Conservation (phyloP, 495 filamentous ascomycete species). For the Beverwykella pulmonaria region DNA sequence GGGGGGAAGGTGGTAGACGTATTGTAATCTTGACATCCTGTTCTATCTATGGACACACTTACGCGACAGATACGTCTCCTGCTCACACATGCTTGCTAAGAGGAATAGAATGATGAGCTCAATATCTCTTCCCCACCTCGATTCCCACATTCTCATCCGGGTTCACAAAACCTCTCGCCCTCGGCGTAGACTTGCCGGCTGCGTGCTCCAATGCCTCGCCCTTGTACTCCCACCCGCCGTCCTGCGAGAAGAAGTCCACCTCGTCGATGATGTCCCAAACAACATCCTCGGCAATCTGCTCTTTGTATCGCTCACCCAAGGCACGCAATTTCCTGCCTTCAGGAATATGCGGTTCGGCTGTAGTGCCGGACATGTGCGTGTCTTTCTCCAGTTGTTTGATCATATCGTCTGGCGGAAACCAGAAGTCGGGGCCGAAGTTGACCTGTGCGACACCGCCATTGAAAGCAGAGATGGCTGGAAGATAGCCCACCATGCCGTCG, state of each 20-base stretch:
- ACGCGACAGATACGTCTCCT: not conserved
- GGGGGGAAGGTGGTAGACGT: no score
- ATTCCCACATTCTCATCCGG: slow-evolving; percentile 38
- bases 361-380: slow-evolving; percentile 54
- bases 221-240: slow-evolving; percentile 53
- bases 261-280: slow-evolving; percentile 91
- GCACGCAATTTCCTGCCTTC: slow-evolving; percentile 54
- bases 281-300: slow-evolving; percentile 94
- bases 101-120: not conserved
- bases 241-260: slow-evolving; percentile 75
- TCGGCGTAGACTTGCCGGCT: slow-evolving; percentile 36
- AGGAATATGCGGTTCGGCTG: slow-evolving; percentile 12
- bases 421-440: slow-evolving; percentile 89
- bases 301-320: slow-evolving; percentile 79
- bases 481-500: slow-evolving; percentile 93
- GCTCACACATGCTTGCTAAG: not conserved
- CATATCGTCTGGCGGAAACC: slow-evolving; percentile 72
- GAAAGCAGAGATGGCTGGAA: slow-evolving; percentile 90
- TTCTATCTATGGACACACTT: not conserved
- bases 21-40: no score
- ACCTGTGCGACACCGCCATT: slow-evolving; percentile 86
- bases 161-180: slow-evolving; percentile 34
- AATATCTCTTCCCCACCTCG: slow-evolving; percentile 37
- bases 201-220: slow-evolving; percentile 26
- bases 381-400: slow-evolving; percentile 46